A percentile compares a stretch with the other conserved stretches of the same genome.
Conservation (phyloP, 1,284 basidiomycete species). For the Porodaedalea pini region DNA sequence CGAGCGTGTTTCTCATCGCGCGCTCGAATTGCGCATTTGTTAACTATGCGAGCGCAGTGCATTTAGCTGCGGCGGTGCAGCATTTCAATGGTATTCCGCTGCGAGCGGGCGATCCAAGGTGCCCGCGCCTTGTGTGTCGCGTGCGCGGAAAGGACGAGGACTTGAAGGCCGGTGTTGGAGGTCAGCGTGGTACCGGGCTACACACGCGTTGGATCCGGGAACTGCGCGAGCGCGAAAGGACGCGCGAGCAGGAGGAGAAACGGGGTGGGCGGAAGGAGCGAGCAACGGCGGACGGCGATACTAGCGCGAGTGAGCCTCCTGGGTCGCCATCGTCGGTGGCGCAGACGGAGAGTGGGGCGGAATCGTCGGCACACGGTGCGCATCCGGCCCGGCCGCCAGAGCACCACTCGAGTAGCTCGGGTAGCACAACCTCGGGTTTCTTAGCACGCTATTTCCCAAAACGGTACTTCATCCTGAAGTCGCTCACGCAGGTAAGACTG, state of each 20-base stretch:
- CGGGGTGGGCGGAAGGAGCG: conserved; percentile 23
- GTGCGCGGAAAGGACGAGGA: conserved; percentile 84
- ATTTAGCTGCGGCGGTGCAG: conserved; percentile 65
- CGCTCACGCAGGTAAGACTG: conserved; percentile 63
- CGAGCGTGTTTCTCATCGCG: conserved; percentile 89
- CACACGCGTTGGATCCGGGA: conserved; percentile 79
- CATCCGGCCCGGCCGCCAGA: conserved; percentile 19
- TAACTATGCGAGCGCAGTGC: conserved; percentile 70
- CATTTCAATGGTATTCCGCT: conserved; percentile 71
- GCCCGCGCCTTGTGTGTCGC: conserved; percentile 83
- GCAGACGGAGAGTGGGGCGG: conserved; percentile 21
- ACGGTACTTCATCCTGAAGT: conserved; percentile 93
- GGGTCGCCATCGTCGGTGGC: conserved; percentile 24
- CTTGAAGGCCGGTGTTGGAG: conserved; percentile 85
- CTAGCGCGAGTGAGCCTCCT: conserved; percentile 26
- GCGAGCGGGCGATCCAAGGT: conserved; percentile 65
- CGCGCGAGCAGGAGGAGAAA: conserved; percentile 15
- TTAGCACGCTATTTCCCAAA: conserved; percentile 74
- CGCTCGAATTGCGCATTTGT: conserved; percentile 93
- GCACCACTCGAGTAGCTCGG: conserved; percentile 60
- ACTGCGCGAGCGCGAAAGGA: conserved; percentile 37
- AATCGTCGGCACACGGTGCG: conserved; percentile 15
- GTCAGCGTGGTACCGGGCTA: conserved; percentile 83
- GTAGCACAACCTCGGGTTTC: conserved; percentile 72
- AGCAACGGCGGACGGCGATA: conserved; percentile 22